phyloP scores from a whole-genome alignment of 768 basidiomycete species.

The Suillus weaverae region DNA sequence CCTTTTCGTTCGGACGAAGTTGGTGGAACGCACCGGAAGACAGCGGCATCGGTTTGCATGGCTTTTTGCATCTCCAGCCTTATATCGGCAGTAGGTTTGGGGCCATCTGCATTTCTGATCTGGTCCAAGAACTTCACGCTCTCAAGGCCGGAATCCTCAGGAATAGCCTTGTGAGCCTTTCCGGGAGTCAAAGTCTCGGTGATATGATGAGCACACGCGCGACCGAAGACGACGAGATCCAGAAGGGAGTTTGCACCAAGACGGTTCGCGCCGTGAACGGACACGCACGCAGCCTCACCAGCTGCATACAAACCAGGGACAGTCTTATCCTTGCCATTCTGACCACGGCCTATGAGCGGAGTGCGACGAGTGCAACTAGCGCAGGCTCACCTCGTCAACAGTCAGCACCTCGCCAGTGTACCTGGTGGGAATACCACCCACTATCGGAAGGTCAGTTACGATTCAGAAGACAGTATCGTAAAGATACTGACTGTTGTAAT shows the following conservation, averaged over 20 bases:
- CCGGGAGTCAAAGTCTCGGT: constrained; percentile 87
- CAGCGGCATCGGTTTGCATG: constrained; percentile 97
- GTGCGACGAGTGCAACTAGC: constrained; percentile 6
- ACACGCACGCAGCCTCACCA: constrained; percentile 98
- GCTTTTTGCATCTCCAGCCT: constrained; percentile 98
- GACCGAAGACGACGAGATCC: constrained; percentile 98
- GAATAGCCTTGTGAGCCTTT: constrained; percentile 85
- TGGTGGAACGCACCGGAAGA: constrained; percentile 68
- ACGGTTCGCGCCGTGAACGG: constrained; percentile 98
- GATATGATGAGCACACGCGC: constrained; percentile 98
- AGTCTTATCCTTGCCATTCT: constrained; percentile 86
- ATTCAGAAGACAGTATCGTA: background rate
- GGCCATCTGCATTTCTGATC: constrained; percentile 79
- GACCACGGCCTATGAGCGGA: constrained; percentile 4
- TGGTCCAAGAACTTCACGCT: constrained; percentile 88
- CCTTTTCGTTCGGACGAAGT: constrained; percentile 1
- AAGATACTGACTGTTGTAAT: constrained; percentile 87
- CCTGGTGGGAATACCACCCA: constrained; percentile 99
- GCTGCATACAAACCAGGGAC: constrained; percentile 98
- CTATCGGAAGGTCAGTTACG: constrained; percentile 38
- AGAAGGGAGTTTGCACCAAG: constrained; percentile 98
- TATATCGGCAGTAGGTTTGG: constrained; percentile 85
- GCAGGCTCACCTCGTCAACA: constrained; percentile 53
- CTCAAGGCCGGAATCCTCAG: constrained; percentile 81
- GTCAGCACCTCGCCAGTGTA: constrained; percentile 98